phyloP scores from a whole-genome alignment of 2,329 filamentous ascomycete genomes.

The Cladobotryum protrusum region DNA sequence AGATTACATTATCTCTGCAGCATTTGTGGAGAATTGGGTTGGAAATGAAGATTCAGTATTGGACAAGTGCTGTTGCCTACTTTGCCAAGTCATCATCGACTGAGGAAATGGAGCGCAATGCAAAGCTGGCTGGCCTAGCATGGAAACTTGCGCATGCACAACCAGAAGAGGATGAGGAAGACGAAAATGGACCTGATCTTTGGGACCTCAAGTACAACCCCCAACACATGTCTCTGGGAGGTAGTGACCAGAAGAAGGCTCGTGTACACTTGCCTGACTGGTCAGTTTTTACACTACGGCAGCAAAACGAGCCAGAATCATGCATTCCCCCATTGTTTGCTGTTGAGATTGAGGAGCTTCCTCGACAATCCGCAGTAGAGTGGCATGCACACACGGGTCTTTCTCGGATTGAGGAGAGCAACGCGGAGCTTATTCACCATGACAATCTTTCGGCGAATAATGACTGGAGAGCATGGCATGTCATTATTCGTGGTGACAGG shows the following conservation, averaged over 20 bases:
- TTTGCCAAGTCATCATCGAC: conserved; percentile 41
- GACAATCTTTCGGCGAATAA: conserved; percentile 11
- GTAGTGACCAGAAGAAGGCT: conserved; percentile 17
- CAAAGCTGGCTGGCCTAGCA: conserved; percentile 36
- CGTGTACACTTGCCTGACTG: conserved; percentile 43
- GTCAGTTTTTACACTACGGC: conserved; percentile 34
- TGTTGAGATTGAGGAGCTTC: conserved; percentile 70
- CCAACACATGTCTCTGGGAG: conserved; percentile 38
- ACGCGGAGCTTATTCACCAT: conserved; percentile 19
- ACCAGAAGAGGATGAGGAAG: conserved; percentile 23
- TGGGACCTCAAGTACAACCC: conserved; percentile 62
- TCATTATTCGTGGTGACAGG: conserved; percentile 17
- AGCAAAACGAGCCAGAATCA: conserved; percentile 28
- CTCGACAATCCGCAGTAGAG: conserved; percentile 68
- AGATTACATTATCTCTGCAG: conserved; percentile 71
- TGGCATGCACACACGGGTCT: conserved; percentile 71
- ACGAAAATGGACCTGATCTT: conserved; percentile 49
- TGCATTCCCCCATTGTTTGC: conserved; percentile 63
- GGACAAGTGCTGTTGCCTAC: conserved; percentile 71
- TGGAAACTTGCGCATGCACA: conserved; percentile 44
- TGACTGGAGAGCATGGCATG: conserved; percentile 26
- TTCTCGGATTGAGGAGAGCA: conserved; percentile 23
- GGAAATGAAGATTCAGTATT: conserved; percentile 66
- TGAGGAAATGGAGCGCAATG: conserved; percentile 27
- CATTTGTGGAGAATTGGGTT: conserved; percentile 80